These are phyloP conservation scores for Botryococcus braunii DNA, from an alignment of 163 green algal species.

Conservation along the genomic window DNA sequence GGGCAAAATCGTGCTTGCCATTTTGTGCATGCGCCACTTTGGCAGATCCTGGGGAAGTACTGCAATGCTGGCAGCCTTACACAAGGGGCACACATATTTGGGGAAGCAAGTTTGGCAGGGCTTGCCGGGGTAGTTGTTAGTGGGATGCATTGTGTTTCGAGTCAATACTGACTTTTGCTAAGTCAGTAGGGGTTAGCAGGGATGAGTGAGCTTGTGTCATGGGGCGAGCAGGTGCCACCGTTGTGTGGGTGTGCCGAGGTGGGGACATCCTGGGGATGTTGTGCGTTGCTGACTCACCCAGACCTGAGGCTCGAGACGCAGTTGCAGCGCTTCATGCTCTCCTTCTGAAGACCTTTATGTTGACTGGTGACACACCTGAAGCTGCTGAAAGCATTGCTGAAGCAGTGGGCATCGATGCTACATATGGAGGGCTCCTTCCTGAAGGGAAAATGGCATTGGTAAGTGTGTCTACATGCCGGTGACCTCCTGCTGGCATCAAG, in stretches of 20 bases:
- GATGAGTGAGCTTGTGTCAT: too few species aligned
- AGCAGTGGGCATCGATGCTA: slow-evolving; percentile 39
- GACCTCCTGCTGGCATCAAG: too few species aligned
- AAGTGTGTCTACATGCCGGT: too few species aligned
- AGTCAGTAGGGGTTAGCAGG: too few species aligned
- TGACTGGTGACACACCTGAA: slow-evolving; percentile 55
- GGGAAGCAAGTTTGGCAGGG: too few species aligned
- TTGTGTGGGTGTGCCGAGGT: slow-evolving; percentile 31
- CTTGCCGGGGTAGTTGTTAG: too few species aligned
- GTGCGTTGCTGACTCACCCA: slow-evolving; percentile 28
- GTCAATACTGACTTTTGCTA: too few species aligned
- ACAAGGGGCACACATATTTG: too few species aligned
- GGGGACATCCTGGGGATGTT: slow-evolving; percentile 22
- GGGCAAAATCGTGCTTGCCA: not conserved
- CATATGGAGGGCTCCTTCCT: slow-evolving; percentile 41
- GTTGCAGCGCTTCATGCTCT: slow-evolving; percentile 23
- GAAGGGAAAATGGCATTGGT: slow-evolving; percentile 50
- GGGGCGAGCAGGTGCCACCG: too few species aligned
- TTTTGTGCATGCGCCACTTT: slow-evolving; percentile 12
- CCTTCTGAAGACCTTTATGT: slow-evolving; percentile 38
- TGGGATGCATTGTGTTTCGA: too few species aligned
- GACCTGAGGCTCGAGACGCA: slow-evolving; percentile 30
- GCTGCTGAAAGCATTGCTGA: slow-evolving; percentile 29
- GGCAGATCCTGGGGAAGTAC: too few species aligned
- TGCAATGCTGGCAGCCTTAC: too few species aligned